Evolutionary conservation across 106 monocot genomes (phyloP), one percentile per base, ranked within the genome.

Genomic region (Alisma plantagoaquatica): DNA sequence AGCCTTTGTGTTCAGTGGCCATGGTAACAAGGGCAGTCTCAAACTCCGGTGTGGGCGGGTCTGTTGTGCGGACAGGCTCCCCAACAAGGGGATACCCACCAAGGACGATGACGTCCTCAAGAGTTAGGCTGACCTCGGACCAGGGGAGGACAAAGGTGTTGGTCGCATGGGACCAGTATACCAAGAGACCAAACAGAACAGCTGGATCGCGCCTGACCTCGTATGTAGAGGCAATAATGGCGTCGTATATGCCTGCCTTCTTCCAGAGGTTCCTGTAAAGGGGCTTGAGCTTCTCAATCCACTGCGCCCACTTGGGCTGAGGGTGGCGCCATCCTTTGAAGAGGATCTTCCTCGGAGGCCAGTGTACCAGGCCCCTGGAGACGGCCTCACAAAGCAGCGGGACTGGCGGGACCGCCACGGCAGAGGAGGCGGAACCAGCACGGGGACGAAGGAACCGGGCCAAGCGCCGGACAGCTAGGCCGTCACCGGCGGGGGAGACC

Each of bases 81-180:
- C 85, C 85, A 10, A 63, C 27, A 0, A 67, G 70, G 0, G 80
- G 48, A 29, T 70, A 76, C 1, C 85, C 80, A 0, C 70, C 80
- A 17, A 86, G 76, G 27, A 86, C 46, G 60, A 64, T 67, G 23
- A 80, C 76, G 33, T 86, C 85, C 45, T 80, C 76, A 17, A 80
- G 55, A 2, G 85, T 72, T 18, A 80, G 20, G 11, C 80, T 80
- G 32, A 63, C 76, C 73, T 86, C 85, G 3, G 56, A 69, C 85
- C 85, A 86, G 0, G 80, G 80, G 35, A 86, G 78, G 43, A 73
- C 57, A 21, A 86, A 86, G 4, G 85, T 73, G 60, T 63, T 73
- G 23, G 85, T 74, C 16, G 59, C 60, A 9, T 50, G 65, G 20
- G 66, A 80, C 85, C 85, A 86, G 33, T 53, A 73, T 22, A 53